Base-by-base conservation (phyloP, 2,329 filamentous ascomycete genomes). In the Pseudogymnoascus sp. region DNA sequence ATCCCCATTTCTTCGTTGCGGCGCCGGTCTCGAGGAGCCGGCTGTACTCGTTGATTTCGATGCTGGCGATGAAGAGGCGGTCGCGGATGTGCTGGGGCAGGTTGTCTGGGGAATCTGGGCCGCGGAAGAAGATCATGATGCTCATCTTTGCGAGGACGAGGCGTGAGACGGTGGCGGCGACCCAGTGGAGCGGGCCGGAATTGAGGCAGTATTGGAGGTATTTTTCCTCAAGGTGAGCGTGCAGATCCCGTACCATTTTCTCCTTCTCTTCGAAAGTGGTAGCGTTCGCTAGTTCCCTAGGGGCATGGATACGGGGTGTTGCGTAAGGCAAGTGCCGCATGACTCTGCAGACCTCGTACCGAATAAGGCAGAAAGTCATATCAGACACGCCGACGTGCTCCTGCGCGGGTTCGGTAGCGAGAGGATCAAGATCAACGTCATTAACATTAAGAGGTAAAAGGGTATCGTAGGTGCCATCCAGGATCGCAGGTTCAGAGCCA, bases 401-500 rank as follows among this genome's bases (percentile, higher is more conserved):
- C 5, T 28, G 14, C 5, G 72, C 70, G 4, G 66, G 25, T 16
- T 70, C 67, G 4, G 67, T 67, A 12, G 67, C 73, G n/a, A 72
- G 68, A 0, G 76, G 75, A 6, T 73, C 67, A 4, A 83, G 73
- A 61, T 83, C 81, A 2, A 70, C 70, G 42, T 82, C 79, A 65
- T 83, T 79, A 46, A 82, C 74, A 50, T 82, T 82, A 4, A 76
- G 66, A 1, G 81, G 81, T 7, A 78, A 68, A 62, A 76, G 79
- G 0, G 86, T 87, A 69, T 89, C 86, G 67, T 84, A 89, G 10
- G 79, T 79, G 11, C 81, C 78, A 59, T 83, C 78, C 1, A 79
- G 72, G 44, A 89, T 85, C 0, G 81, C 83, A 2, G 84, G 81
- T 64, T 88, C 84, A 21, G 82, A 83, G 0, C 84, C 85, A 69